Percentiles rank a stretch among this genome's conserved stretches.
These are phyloP conservation scores for Chaetomiaceae sp. DNA, from an alignment of 2,329 filamentous ascomycete species.

Conservation along the genomic window DNA sequence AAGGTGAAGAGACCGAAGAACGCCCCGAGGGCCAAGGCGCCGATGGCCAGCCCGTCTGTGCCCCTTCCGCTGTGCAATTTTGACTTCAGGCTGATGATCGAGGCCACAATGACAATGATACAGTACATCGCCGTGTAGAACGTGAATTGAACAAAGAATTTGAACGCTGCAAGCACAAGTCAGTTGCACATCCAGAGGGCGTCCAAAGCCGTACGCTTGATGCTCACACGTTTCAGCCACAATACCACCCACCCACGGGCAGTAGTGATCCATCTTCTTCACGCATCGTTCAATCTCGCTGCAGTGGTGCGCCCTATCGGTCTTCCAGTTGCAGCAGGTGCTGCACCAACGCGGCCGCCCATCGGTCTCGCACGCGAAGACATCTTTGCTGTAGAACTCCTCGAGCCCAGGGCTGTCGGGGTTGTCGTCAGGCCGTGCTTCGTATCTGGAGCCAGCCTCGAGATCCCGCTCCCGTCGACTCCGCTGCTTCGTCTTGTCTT, in stretches of 20 bases:
- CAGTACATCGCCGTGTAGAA: constrained; percentile 67
- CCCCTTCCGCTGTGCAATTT: constrained; percentile 36
- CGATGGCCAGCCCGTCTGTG: constrained; percentile 57
- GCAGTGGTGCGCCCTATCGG: constrained; percentile 82
- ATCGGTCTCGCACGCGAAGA: constrained; percentile 76
- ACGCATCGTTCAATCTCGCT: constrained; percentile 77
- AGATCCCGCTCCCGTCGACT: constrained; percentile 19
- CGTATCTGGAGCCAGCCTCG: constrained; percentile 19
- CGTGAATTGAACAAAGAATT: constrained; percentile 87
- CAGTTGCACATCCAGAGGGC: not conserved
- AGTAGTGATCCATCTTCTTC: constrained; percentile 90
- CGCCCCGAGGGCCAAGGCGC: constrained; percentile 57
- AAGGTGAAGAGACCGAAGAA: constrained; percentile 77
- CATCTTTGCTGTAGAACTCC: constrained; percentile 71
- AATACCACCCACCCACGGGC: constrained; percentile 93
- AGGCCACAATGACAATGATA: constrained; percentile 54
- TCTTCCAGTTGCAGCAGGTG: constrained; percentile 79
- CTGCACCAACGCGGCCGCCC: constrained; percentile 85
- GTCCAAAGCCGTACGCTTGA: not conserved
- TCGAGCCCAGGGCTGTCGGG: constrained; percentile 65
- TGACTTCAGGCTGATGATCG: constrained; percentile 58
- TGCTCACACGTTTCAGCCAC: constrained; percentile 68
- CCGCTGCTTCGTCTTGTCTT: constrained; percentile 8
- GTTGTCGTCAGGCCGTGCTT: constrained; percentile 35
- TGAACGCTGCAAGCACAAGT: constrained; percentile 52